Percentiles rank a stretch among this genome's conserved stretches.
phyloP scores from a whole-genome alignment of 495 filamentous ascomycete species.

The Penicillium lagena region DNA sequence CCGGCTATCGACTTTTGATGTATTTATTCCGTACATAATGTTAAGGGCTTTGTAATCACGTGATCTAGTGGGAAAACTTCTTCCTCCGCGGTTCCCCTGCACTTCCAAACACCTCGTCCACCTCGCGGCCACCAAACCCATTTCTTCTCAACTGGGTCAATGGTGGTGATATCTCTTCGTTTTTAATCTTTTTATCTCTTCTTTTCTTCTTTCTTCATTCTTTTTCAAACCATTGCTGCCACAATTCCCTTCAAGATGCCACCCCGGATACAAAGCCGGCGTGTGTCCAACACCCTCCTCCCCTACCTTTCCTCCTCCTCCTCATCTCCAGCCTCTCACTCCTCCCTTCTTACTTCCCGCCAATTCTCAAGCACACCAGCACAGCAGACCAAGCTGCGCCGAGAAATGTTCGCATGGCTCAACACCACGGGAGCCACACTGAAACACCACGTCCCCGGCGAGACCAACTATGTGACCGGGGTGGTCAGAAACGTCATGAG shows the following conservation, averaged over 20 bases:
- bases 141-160: background rate
- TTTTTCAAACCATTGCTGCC: background rate
- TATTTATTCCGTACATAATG: no score
- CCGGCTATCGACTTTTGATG: no score
- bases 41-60: no score
- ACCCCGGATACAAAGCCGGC: constrained; percentile 37
- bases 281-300: constrained; percentile 31
- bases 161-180: no score
- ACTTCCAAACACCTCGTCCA: no score
- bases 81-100: no score
- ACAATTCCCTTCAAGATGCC: constrained; percentile 26
- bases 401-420: constrained; percentile 63
- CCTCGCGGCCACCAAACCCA: no score
- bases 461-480: constrained; percentile 60
- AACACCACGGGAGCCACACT: constrained; percentile 49
- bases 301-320: constrained; percentile 29
- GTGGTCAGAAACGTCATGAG: constrained; percentile 23
- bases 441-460: constrained; percentile 48
- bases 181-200: no score
- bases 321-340: constrained; percentile 9
- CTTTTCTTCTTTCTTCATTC: constrained; percentile 2
- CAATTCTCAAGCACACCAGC: constrained; percentile 43
- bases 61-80: background rate
- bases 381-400: constrained; percentile 43
- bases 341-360: constrained; percentile 16